Evolutionary conservation across 2,329 filamentous ascomycete genomes (phyloP), one percentile per base, ranked within the genome.

Genomic region (Penicillium sp.): DNA sequence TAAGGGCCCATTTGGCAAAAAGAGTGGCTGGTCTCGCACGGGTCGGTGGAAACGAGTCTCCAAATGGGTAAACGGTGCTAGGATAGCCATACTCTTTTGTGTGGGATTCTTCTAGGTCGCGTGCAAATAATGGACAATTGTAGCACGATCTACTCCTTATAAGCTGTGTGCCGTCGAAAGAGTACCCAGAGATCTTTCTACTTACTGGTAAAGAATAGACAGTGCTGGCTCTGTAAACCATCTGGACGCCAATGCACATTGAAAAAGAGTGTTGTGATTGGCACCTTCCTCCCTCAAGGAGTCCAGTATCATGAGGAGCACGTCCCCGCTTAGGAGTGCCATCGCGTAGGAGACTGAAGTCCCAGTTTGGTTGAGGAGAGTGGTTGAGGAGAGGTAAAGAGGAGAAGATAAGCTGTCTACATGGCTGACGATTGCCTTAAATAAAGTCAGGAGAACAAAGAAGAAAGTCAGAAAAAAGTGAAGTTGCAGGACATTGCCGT

Each of bases 1-100:
- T 69, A 6, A 82, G 77, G 1, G 83, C 82, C 81, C 83, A 86
- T 70, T 81, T 81, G 54, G 77, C 77, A 20, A 80, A 40, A 26
- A 30, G 26, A 7, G 45, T 46, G 16, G 45, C 21, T 30, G 33
- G 30, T 20, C 42, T 23, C 12, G 23, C 9, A 30, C 2, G 12
- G 14, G 8, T 5, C 5, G 30, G 16, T 16, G 12, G 4, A 35
- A 16, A 3, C 12, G 3, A 3, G 16, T 35, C 30, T 14, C 30
- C 14, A 16, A 1, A 2, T 14, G 3, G 1, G 30, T 16, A 3
- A 16, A 35, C 5, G 9, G 2, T 16, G 5, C 5, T 16, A 3
- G 30, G 8, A 35, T 35, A 3, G 30, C 14, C 14, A n/a, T n/a
- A 16, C 11, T 16, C 12, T 14, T 16, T 16, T 35, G 2, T 16